Evolutionary conservation across 176 grass and related monocot species (phyloP).

Genomic region (Stipa capillata): DNA sequence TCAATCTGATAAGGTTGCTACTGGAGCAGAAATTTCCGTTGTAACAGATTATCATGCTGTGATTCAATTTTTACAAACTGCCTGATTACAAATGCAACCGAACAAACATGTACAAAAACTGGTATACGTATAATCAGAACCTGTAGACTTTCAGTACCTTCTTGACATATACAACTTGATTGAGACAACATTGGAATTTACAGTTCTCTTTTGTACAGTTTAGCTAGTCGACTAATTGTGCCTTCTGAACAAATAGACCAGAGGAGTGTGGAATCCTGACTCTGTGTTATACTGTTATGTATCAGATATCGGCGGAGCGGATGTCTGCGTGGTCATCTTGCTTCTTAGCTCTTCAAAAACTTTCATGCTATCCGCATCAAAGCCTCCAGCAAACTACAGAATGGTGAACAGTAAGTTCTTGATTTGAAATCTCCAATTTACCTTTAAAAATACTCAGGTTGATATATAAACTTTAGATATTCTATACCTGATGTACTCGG

Average conservation of each 20-base stretch:
- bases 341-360: constrained; percentile 88
- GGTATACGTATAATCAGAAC: not conserved
- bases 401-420: not conserved
- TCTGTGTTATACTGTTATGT: not conserved
- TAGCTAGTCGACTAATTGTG: constrained; percentile 9
- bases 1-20: not conserved
- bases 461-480: not conserved
- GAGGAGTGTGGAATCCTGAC: not conserved
- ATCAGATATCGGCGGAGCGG: constrained; percentile 5
- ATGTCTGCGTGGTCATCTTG: constrained; percentile 38
- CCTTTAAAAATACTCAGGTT: not conserved
- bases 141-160: too few relatives aligned
- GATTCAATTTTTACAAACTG: constrained; percentile 15
- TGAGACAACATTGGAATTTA: constrained; percentile 16
- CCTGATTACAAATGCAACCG: not conserved
- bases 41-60: not conserved
- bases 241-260: too few relatives aligned
- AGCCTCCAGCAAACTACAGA: constrained; percentile 80
- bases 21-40: not conserved
- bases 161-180: constrained; percentile 10
- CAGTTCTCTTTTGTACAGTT: constrained; percentile 19
- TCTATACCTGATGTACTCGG: constrained; percentile 78
- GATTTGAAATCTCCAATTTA: not conserved
- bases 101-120: constrained; percentile 5
- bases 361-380: constrained; percentile 83